phyloP scores from a whole-genome alignment of 495 filamentous ascomycete species.

The Penicillium dipodomyicola region DNA sequence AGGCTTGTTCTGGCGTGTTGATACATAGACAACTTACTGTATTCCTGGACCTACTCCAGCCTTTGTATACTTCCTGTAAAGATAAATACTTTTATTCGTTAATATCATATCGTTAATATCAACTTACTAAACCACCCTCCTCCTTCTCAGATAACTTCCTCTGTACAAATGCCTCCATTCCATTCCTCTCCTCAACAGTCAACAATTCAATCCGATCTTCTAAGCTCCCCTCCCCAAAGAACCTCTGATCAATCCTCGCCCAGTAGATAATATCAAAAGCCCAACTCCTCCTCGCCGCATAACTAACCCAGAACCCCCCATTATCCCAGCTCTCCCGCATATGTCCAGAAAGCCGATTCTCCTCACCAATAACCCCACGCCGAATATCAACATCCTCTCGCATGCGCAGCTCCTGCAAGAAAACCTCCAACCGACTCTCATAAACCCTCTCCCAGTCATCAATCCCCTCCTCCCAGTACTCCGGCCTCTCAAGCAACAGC shows the following conservation, averaged over 20 bases:
- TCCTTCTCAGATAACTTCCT: constrained; percentile 5
- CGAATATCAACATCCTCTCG: too few relatives aligned
- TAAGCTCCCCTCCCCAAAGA: constrained; percentile 3
- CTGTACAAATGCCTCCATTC: background rate
- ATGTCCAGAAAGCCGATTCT: too few relatives aligned
- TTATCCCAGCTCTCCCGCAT: too few relatives aligned
- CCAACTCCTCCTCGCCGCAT: background rate
- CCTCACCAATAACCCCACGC: too few relatives aligned
- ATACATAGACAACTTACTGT: background rate
- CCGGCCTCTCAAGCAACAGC: too few relatives aligned
- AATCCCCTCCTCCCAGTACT: too few relatives aligned
- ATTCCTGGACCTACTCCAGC: background rate
- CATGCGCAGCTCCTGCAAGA: too few relatives aligned
- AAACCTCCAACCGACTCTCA: too few relatives aligned
- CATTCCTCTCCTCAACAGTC: constrained; percentile 3
- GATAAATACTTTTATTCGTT: too few relatives aligned
- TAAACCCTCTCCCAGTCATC: too few relatives aligned
- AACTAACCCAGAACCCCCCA: too few relatives aligned
- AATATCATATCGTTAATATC: background rate
- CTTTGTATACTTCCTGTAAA: too few relatives aligned
- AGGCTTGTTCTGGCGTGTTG: background rate
- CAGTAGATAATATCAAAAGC: constrained; percentile 9
- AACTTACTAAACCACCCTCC: background rate
- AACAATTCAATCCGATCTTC: constrained; percentile 5
- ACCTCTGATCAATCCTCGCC: constrained; percentile 6